These are phyloP conservation scores for Boletus smithii DNA, from an alignment of 1,284 basidiomycete genomes.

Conservation along the genomic window DNA sequence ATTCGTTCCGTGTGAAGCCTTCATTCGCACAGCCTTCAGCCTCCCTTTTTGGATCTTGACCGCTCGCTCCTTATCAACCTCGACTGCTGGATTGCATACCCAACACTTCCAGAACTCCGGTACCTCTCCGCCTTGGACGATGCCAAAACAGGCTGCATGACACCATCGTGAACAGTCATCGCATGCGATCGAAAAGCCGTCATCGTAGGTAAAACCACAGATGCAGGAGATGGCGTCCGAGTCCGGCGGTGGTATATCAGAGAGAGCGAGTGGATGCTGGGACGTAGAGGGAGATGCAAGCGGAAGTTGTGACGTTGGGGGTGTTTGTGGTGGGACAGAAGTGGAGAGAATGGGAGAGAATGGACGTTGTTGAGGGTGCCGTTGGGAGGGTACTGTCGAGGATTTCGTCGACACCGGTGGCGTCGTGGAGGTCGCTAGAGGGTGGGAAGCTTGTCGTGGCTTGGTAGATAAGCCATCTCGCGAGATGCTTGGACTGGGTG, in stretches of 20 bases:
- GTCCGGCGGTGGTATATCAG: constrained; percentile 31
- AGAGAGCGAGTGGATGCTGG: constrained; percentile 17
- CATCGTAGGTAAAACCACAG: constrained; percentile 73
- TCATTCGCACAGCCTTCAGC: constrained; percentile 27
- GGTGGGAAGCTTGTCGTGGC: constrained; percentile 16
- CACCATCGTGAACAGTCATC: constrained; percentile 89
- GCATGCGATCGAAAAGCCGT: constrained; percentile 91
- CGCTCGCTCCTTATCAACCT: constrained; percentile 45
- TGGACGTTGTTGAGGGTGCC: constrained; percentile 18
- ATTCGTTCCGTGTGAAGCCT: constrained; percentile 27
- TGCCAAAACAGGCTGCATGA: constrained; percentile 84
- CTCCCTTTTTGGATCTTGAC: constrained; percentile 42
- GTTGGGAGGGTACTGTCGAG: constrained; percentile 14
- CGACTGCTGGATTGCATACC: constrained; percentile 49
- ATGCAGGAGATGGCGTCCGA: constrained; percentile 64
- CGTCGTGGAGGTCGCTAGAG: constrained; percentile 19
- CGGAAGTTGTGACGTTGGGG: constrained; percentile 13
- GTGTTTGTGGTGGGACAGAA: constrained; percentile 17
- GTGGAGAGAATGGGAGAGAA: constrained; percentile 20
- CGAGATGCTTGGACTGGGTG: constrained; percentile 6
- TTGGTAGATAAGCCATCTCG: constrained; percentile 16
- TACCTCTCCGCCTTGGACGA: constrained; percentile 58
- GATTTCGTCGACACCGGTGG: constrained; percentile 17
- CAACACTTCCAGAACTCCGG: constrained; percentile 75
- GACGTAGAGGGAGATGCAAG: constrained; percentile 24